Percentiles rank a stretch among this genome's conserved stretches.
These are phyloP conservation scores for Tritrichomonas foetus DNA, from an alignment of 208 protist species.

Conservation along the genomic window DNA sequence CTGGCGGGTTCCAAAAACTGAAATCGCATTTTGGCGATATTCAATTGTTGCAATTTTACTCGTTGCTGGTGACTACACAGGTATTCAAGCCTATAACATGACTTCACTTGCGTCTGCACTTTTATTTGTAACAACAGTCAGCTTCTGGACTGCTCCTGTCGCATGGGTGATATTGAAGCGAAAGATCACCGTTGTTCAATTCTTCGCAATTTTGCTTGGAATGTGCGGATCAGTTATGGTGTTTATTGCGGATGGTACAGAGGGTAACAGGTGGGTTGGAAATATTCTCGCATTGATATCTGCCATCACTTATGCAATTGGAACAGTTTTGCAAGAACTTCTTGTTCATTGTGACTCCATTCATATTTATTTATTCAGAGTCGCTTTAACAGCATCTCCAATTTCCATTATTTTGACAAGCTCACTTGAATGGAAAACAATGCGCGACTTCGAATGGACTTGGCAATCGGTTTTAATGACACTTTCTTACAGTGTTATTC, in stretches of 20 bases:
- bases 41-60: not conserved
- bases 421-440: not conserved
- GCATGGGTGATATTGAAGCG: not conserved
- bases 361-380: not conserved
- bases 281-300: not conserved
- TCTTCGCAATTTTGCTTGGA: not conserved
- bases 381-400: not conserved
- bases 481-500: not conserved
- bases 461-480: not conserved
- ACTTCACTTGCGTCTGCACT: not conserved
- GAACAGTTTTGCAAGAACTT: not conserved
- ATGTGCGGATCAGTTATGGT: not conserved
- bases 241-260: constrained; percentile 8
- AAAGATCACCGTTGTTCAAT: not conserved
- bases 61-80: not conserved
- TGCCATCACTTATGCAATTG: not conserved
- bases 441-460: not conserved
- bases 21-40: not conserved
- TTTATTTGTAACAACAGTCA: not conserved
- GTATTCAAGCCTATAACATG: not conserved
- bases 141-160: not conserved
- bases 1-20: not conserved
- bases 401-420: not conserved
- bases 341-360: not conserved
- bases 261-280: not conserved